Percentiles rank a stretch among this genome's conserved stretches.
Evolutionary conservation across 1,139 yeast species (phyloP).

Genomic region (Magnusiomyces fungicola): DNA sequence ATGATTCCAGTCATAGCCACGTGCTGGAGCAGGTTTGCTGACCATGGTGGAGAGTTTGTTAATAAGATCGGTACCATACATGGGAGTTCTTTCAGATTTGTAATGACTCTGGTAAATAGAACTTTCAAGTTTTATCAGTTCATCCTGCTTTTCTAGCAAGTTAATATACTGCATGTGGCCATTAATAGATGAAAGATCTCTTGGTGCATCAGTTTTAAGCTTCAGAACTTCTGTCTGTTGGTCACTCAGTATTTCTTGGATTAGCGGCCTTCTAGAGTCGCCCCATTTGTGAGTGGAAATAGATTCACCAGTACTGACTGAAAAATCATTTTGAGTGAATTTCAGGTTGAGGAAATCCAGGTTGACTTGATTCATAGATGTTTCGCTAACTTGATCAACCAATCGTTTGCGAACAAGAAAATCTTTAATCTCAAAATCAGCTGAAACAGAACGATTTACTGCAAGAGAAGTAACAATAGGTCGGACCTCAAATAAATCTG

Average conservation of each 20-base stretch:
- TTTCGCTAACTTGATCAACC: conserved; percentile 21
- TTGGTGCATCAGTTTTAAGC: conserved; percentile 12
- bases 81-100: conserved; percentile 28
- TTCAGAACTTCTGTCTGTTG: conserved; percentile 11
- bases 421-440: conserved; percentile 42
- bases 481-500: conserved; percentile 91
- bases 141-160: conserved; percentile 42
- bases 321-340: conserved; percentile 43
- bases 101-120: conserved; percentile 50
- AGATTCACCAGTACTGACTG: conserved; percentile 42
- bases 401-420: conserved; percentile 40
- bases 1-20: conserved; percentile 22
- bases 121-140: conserved; percentile 49
- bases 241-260: conserved; percentile 33
- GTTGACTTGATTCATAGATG: conserved; percentile 35
- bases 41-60: conserved; percentile 10
- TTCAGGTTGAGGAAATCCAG: conserved; percentile 55
- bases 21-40: conserved; percentile 4
- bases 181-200: conserved; percentile 45
- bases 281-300: conserved; percentile 44
- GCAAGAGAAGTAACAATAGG: conserved; percentile 91
- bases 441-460: conserved; percentile 54
- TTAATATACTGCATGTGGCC: conserved; percentile 54
- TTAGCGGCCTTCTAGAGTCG: conserved; percentile 24
- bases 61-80: conserved; percentile 30